Percentiles rank a stretch among this genome's conserved stretches.
Conservation (phyloP, 768 basidiomycete species). For the Lentinula edodes region DNA sequence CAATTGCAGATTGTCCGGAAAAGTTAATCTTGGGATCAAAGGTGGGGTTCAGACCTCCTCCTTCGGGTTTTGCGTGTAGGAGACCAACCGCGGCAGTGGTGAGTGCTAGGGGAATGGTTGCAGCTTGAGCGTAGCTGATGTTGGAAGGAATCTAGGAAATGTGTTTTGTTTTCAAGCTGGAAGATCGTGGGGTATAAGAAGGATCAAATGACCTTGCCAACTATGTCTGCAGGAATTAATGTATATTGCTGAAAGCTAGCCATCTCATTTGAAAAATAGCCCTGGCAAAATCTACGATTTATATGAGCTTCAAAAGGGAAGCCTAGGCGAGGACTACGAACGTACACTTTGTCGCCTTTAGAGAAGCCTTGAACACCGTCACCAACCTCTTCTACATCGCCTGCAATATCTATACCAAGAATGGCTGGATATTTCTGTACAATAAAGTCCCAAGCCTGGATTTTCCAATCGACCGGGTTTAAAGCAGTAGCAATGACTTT, state of each 20-base stretch:
- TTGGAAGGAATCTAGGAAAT: conserved; percentile 40
- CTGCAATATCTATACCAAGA: conserved; percentile 45
- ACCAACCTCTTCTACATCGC: conserved; percentile 45
- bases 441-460: conserved; percentile 34
- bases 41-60: conserved; percentile 34
- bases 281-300: conserved; percentile 31
- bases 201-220: conserved; percentile 32
- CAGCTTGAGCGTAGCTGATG: conserved; percentile 41
- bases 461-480: conserved; percentile 10
- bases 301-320: background rate
- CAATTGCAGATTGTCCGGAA: conserved; percentile 36
- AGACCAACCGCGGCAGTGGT: conserved; percentile 46
- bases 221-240: conserved; percentile 30
- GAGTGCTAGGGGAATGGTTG: conserved; percentile 44
- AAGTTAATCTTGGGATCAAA: conserved; percentile 34
- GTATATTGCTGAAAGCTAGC: conserved; percentile 43
- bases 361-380: conserved; percentile 44
- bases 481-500: background rate
- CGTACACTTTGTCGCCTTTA: conserved; percentile 51
- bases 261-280: conserved; percentile 29
- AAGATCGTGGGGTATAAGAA: conserved; percentile 30
- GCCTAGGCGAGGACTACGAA: background rate
- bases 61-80: conserved; percentile 31
- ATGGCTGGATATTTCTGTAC: conserved; percentile 39
- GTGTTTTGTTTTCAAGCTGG: conserved; percentile 30